A percentile compares a stretch with the other conserved stretches of the same genome.
These are phyloP conservation scores for Ogataea glucozyma DNA, from an alignment of 805 yeast genomes.

Conservation along the genomic window DNA sequence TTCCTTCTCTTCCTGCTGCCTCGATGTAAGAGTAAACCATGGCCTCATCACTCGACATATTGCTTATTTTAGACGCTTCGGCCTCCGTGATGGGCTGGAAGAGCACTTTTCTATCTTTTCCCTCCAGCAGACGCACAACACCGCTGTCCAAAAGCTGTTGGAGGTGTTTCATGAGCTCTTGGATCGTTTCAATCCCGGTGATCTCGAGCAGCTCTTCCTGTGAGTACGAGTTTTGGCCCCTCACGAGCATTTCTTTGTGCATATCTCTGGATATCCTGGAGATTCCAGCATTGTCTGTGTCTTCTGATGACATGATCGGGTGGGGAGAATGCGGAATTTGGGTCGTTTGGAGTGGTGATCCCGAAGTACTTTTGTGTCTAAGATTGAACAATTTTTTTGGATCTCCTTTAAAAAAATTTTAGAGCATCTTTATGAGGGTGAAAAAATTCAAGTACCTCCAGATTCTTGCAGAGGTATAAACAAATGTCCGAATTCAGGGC, in stretches of 20 bases:
- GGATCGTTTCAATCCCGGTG: constrained; percentile 43
- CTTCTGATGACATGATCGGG: constrained; percentile 4
- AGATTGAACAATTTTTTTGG: background rate
- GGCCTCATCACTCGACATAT: constrained; percentile 85
- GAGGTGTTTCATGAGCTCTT: constrained; percentile 42
- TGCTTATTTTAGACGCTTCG: constrained; percentile 75
- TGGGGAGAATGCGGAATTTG: too few relatives aligned
- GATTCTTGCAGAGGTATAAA: background rate
- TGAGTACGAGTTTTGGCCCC: constrained; percentile 51
- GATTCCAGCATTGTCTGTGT: constrained; percentile 13
- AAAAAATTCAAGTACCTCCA: background rate
- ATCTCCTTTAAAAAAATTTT: constrained; percentile 1
- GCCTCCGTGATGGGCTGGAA: constrained; percentile 73
- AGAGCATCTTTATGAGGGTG: background rate
- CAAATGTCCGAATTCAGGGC: background rate
- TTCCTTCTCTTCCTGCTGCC: constrained; percentile 92
- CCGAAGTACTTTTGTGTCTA: background rate
- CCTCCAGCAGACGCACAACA: constrained; percentile 67
- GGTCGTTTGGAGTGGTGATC: too few relatives aligned
- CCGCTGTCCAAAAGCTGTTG: constrained; percentile 50
- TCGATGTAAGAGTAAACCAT: constrained; percentile 89
- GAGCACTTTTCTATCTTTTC: constrained; percentile 57
- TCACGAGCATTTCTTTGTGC: constrained; percentile 63
- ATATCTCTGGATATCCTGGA: constrained; percentile 43
- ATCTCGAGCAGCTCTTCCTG: constrained; percentile 68